Evolutionary conservation across 192 early-diverging fungal genomes (phyloP).

Genomic region (Podila epigama): DNA sequence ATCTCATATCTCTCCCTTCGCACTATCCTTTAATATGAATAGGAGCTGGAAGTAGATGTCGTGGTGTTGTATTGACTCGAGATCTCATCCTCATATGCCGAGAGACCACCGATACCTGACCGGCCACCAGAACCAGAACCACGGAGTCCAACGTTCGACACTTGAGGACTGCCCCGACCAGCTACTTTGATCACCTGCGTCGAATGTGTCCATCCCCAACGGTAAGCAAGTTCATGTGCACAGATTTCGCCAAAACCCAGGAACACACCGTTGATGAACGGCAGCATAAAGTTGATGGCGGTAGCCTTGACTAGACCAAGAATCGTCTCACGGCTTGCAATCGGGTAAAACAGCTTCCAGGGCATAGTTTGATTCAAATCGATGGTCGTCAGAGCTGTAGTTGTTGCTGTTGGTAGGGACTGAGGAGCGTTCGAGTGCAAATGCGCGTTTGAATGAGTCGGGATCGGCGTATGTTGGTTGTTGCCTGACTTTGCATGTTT

Average conservation of each 20-base stretch:
- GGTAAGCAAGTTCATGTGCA: slow-evolving; percentile 78
- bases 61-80: slow-evolving; percentile 10
- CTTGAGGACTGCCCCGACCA: slow-evolving; percentile 12
- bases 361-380: slow-evolving; percentile 48
- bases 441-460: not conserved
- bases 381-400: slow-evolving; percentile 21
- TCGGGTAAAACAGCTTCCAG: slow-evolving; percentile 38
- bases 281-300: slow-evolving; percentile 63
- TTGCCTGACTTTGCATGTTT: not conserved
- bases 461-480: not conserved
- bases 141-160: slow-evolving; percentile 18
- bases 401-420: not conserved
- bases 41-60: not conserved
- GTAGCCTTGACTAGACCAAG: slow-evolving; percentile 52
- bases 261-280: slow-evolving; percentile 68
- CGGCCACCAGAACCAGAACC: slow-evolving; percentile 25
- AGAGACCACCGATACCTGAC: slow-evolving; percentile 40
- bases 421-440: not conserved
- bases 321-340: slow-evolving; percentile 42
- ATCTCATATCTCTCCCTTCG: too few relatives aligned
- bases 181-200: slow-evolving; percentile 28
- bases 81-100: slow-evolving; percentile 22
- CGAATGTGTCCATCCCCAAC: slow-evolving; percentile 71
- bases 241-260: slow-evolving; percentile 85
- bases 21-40: not conserved